phyloP scores from a whole-genome alignment of 2,329 filamentous ascomycete species.

The Hymenoscyphus fraxineus region DNA sequence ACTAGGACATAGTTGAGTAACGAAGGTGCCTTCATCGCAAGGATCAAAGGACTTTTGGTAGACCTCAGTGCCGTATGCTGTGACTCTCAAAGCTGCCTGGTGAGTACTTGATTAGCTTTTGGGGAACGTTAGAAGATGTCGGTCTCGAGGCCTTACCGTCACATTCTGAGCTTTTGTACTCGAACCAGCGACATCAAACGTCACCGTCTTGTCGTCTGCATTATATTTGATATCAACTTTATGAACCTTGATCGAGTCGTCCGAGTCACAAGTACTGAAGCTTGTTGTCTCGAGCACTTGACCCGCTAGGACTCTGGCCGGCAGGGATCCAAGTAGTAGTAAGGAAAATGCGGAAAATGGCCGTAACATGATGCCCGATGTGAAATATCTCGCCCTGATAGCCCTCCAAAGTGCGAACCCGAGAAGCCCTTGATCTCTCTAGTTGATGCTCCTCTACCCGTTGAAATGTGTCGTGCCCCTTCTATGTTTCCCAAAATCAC shows the following conservation, averaged over 20 bases:
- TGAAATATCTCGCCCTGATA: slow-evolving; percentile 13
- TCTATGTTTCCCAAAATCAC: background rate
- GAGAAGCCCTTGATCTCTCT: slow-evolving; percentile 11
- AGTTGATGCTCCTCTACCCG: slow-evolving; percentile 1
- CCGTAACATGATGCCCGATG: slow-evolving; percentile 30
- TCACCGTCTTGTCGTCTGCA: slow-evolving; percentile 66
- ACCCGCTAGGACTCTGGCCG: slow-evolving; percentile 51
- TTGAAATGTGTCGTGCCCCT: slow-evolving; percentile 2
- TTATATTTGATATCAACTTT: slow-evolving; percentile 77
- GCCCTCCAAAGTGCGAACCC: slow-evolving; percentile 6
- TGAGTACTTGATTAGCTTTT: slow-evolving; percentile 6
- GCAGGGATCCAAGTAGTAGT: slow-evolving; percentile 29
- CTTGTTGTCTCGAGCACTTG: slow-evolving; percentile 77
- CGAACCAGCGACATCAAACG: slow-evolving; percentile 77
- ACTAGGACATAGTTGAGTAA: slow-evolving; percentile 79
- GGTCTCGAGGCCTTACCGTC: slow-evolving; percentile 19
- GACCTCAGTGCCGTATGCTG: slow-evolving; percentile 77
- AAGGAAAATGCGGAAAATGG: slow-evolving; percentile 30
- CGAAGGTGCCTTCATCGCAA: slow-evolving; percentile 63
- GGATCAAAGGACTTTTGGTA: slow-evolving; percentile 82
- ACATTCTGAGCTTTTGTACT: slow-evolving; percentile 69
- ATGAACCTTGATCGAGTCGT: slow-evolving; percentile 63
- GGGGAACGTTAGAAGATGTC: background rate
- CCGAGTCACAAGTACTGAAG: slow-evolving; percentile 67
- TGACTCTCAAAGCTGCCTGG: slow-evolving; percentile 56